Conservation (phyloP, 345 rosid genomes). For the Lumnitzera racemosa region DNA sequence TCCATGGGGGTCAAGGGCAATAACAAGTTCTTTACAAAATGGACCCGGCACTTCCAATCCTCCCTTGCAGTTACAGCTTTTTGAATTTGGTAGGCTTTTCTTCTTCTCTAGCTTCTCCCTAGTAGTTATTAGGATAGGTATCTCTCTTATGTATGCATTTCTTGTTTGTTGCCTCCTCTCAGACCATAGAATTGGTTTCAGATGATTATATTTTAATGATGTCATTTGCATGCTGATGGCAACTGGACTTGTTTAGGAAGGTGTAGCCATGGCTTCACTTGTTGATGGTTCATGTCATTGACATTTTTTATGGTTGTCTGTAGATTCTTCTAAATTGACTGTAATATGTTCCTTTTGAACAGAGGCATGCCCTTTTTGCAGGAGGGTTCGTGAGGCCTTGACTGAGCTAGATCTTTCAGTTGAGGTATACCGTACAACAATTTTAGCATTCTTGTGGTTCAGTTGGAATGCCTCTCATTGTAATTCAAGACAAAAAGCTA, state of each 20-base stretch:
- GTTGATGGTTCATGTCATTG: too few relatives aligned
- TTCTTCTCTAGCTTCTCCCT: not conserved
- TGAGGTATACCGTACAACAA: constrained; percentile 31
- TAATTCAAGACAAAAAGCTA: too few relatives aligned
- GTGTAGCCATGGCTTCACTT: too few relatives aligned
- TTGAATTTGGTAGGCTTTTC: constrained; percentile 59
- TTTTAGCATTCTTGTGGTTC: not conserved
- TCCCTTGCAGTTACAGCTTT: constrained; percentile 53
- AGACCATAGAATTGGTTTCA: not conserved
- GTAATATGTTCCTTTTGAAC: constrained; percentile 16
- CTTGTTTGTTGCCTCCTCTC: constrained; percentile 1
- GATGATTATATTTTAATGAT: too few relatives aligned
- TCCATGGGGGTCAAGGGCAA: constrained; percentile 73
- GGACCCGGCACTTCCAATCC: constrained; percentile 22
- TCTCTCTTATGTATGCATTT: not conserved
- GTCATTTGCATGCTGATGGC: too few relatives aligned
- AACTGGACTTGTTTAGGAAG: too few relatives aligned
- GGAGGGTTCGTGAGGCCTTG: constrained; percentile 78
- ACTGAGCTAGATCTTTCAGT: constrained; percentile 82
- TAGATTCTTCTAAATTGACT: too few relatives aligned
- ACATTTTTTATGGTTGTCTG: too few relatives aligned
- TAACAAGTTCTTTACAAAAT: constrained; percentile 15
- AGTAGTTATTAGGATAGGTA: not conserved
- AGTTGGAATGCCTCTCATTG: too few relatives aligned
- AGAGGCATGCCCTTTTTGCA: constrained; percentile 89